Evolutionary conservation across 2,329 filamentous ascomycete genomes (phyloP), one percentile per base, ranked within the genome.

Genomic region (Ciborinia camelliae): DNA sequence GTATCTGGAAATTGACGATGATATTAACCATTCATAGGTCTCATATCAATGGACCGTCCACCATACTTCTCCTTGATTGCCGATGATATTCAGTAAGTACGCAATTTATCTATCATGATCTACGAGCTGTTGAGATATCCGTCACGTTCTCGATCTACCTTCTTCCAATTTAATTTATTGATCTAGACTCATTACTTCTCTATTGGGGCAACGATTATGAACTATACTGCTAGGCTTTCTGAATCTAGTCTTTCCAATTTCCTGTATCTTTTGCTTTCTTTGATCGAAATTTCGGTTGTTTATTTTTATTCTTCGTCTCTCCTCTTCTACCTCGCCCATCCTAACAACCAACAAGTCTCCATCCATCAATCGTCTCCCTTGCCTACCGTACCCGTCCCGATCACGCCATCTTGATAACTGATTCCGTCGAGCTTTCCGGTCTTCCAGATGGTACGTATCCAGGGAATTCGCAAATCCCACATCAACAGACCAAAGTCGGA

Each of bases 391-490:
- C 79, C 2, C 79, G 79, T 39, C 81, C 81, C 1, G 67, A 72
- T 18, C 79, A 79, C 65, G 80, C 80, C 66, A 81, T 85, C 55
- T 72, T 84, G 53, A 79, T 84, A 65, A 84, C 82, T 1, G 83
- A 85, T 72, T 79, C 77, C 62, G 82, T 84, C 68, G 82, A 85
- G 70, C 77, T 85, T 3, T 80, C 81, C 12, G 81, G 81, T 9
- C 74, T 84, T 1, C 76, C 78, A 0, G 80, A 85, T 62, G 82
- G 82, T 0, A 76, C 78, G 0, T 80, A 85, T 66, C 79, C 81
- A 0, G 81, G 81, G 0, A 80, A 85, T 67, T 75, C 80, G 1
- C 82, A 85, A 68, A 83, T 84, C 26, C 77, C 80, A 1, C 76
- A 76, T 43, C 72, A 77, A 35, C 83, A 85, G 69, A 76, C 76